A percentile compares a stretch with the other conserved stretches of the same genome.
These are phyloP conservation scores for Solanum microdontum DNA, from an alignment of 257 asterid genomes.

Conservation along the genomic window DNA sequence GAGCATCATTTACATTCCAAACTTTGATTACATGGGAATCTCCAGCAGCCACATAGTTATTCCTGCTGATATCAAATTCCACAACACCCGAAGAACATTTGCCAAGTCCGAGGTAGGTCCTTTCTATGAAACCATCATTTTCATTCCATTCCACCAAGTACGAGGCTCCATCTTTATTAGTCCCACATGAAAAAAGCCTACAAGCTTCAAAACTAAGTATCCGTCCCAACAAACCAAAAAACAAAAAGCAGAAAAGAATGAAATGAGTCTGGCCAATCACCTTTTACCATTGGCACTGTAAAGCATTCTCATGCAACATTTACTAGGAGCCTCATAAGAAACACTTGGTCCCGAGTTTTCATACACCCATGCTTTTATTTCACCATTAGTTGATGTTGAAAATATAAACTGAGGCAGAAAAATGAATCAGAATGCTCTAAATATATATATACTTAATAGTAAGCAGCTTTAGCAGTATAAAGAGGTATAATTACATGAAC, in stretches of 20 bases:
- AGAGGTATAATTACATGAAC: slow-evolving; percentile 26
- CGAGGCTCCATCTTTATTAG: slow-evolving; percentile 45
- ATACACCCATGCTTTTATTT: slow-evolving; percentile 63
- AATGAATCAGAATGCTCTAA: background rate
- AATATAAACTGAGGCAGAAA: slow-evolving; percentile 34
- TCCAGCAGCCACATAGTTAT: slow-evolving; percentile 49
- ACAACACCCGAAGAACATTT: slow-evolving; percentile 22
- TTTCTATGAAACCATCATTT: slow-evolving; percentile 31
- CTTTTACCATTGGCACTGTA: slow-evolving; percentile 47
- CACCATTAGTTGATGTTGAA: slow-evolving; percentile 57
- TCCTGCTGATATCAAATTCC: slow-evolving; percentile 32
- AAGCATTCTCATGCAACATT: slow-evolving; percentile 48
- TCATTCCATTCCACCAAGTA: slow-evolving; percentile 59
- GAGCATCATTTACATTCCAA: slow-evolving; percentile 47
- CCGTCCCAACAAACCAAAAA: background rate
- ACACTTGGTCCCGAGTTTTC: slow-evolving; percentile 33
- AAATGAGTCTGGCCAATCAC: slow-evolving; percentile 16
- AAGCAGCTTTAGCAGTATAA: background rate
- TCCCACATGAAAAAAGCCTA: slow-evolving; percentile 74
- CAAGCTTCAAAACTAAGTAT: slow-evolving; percentile 11
- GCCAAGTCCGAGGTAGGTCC: slow-evolving; percentile 45
- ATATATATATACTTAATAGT: background rate
- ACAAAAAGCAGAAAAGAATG: background rate
- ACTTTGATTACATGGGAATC: slow-evolving; percentile 54
- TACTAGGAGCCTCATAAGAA: slow-evolving; percentile 39